Base-by-base conservation (phyloP, 2,329 filamentous ascomycete genomes). In the Diplodia corticola region DNA sequence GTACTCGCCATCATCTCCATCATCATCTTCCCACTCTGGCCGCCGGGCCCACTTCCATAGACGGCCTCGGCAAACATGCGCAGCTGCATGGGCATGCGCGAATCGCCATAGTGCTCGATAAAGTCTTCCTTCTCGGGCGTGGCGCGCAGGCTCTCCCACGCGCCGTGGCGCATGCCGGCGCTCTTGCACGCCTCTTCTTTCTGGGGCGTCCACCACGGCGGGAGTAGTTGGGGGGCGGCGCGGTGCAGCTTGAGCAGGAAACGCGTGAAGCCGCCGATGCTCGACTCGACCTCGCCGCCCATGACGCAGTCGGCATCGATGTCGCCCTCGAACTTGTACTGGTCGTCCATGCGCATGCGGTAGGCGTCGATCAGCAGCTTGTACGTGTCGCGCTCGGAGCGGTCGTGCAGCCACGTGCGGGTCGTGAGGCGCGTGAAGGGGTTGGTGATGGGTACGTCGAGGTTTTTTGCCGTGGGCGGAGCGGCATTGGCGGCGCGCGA, bases 331-430 rank as follows among this genome's bases (percentile, higher is more conserved):
- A 44, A 28, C 7, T 67, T 71, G 64, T 65, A 66, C 24, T 69
- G 67, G 61, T 75, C 73, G 22, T 59, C 67, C 46, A 71, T 66
- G n/a, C 71, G 71, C 48, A 75, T 69, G 50, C 73, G 72, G 67
- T 71, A 75, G 35, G 69, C 67, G 66, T 76, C 73, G 67, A 77
- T 71, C 60, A 75, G 71, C 12, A 76, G 68, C 54, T 72, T 73
- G 69, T 69, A 76, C 22, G 26, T 5, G 72, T 69, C 35, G 75
- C 73, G 22, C 59, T 66, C 26, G 71, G 61, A 66, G 6, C 72
- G 70, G 54, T 73, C 69, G 66, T 75, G 70, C 20, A 76, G 68
- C 46, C 71, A 75, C 1, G 69, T 72, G 12, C 69, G 64, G 1
- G 69, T 28, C 2, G 74, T 67, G 28, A 75, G 69, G 12, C 61